These are phyloP conservation scores for Rhizopus delemar DNA, from an alignment of 371 early-diverging fungal genomes.

Conservation along the genomic window DNA sequence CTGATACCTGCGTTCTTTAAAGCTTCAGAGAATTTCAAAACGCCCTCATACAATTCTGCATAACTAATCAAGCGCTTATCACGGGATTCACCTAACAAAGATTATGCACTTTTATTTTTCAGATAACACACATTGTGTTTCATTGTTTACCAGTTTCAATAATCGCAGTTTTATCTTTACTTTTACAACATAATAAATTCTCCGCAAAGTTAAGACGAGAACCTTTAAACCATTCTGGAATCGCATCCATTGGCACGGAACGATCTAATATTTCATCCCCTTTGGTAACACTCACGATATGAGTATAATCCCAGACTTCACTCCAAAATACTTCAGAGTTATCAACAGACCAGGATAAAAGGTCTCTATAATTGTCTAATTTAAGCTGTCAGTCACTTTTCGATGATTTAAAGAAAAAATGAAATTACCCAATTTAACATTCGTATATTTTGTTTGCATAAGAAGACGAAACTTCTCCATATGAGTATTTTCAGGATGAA, in stretches of 20 bases:
- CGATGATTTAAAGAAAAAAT: background rate
- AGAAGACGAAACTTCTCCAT: slow-evolving; percentile 70
- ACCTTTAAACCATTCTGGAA: slow-evolving; percentile 92
- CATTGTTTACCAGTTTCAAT: slow-evolving; percentile 62
- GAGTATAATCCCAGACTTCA: slow-evolving; percentile 83
- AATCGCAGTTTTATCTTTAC: slow-evolving; percentile 70
- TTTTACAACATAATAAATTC: slow-evolving; percentile 75
- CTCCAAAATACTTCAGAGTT: slow-evolving; percentile 83
- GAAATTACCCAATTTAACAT: slow-evolving; percentile 51
- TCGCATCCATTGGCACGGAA: slow-evolving; percentile 70
- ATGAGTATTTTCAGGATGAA: slow-evolving; percentile 48
- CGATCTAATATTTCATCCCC: slow-evolving; percentile 62
- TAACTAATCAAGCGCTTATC: slow-evolving; percentile 62
- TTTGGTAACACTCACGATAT: slow-evolving; percentile 58
- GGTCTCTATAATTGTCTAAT: slow-evolving; percentile 62
- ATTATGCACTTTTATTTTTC: background rate
- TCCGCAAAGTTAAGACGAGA: slow-evolving; percentile 90
- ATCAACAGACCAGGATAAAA: slow-evolving; percentile 84
- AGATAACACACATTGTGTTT: background rate
- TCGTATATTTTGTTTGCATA: slow-evolving; percentile 62
- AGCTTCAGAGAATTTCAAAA: slow-evolving; percentile 73
- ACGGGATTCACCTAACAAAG: slow-evolving; percentile 53
- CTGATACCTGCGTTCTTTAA: slow-evolving; percentile 71
- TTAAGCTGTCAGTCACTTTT: background rate
- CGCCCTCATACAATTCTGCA: slow-evolving; percentile 72